phyloP scores from a whole-genome alignment of 2,329 filamentous ascomycete genomes.

The Ophiostoma ips region DNA sequence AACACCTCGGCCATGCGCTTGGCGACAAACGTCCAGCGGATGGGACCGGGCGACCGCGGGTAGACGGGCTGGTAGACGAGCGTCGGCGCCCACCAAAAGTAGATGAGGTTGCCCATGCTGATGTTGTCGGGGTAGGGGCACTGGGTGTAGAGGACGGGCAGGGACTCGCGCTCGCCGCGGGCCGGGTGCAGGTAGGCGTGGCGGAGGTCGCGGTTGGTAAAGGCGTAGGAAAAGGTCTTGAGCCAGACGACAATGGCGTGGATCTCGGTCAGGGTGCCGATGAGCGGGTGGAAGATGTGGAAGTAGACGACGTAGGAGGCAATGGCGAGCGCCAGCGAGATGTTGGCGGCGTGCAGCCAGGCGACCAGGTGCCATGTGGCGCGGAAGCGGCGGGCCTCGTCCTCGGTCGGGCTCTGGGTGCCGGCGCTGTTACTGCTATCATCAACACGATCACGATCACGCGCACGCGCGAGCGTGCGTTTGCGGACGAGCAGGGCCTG shows the following conservation, averaged over 20 bases:
- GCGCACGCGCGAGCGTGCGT: slow-evolving; percentile 23
- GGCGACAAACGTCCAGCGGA: slow-evolving; percentile 76
- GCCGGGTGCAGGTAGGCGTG: slow-evolving; percentile 75
- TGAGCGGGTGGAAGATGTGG: slow-evolving; percentile 80
- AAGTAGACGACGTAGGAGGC: slow-evolving; percentile 82
- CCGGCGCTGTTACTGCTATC: too few species aligned
- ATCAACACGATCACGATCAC: too few species aligned
- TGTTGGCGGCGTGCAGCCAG: slow-evolving; percentile 69
- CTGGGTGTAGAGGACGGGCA: slow-evolving; percentile 68
- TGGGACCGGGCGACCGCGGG: slow-evolving; percentile 57
- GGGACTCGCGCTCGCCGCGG: slow-evolving; percentile 47
- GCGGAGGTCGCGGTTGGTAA: slow-evolving; percentile 90
- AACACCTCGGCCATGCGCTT: slow-evolving; percentile 71
- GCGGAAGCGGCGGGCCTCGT: slow-evolving; percentile 52
- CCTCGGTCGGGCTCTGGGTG: slow-evolving; percentile 39
- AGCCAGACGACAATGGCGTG: slow-evolving; percentile 94
- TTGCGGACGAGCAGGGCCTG: slow-evolving; percentile 59
- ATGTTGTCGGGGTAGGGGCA: slow-evolving; percentile 90
- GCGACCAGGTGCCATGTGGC: slow-evolving; percentile 70
- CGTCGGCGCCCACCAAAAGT: slow-evolving; percentile 98
- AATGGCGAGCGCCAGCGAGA: slow-evolving; percentile 64
- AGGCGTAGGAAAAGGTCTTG: slow-evolving; percentile 89
- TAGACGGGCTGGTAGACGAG: slow-evolving; percentile 96
- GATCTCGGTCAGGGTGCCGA: slow-evolving; percentile 79
- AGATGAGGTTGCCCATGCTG: slow-evolving; percentile 72